These are phyloP conservation scores for Carex parvula DNA, from an alignment of 176 grass and related monocot genomes.

Conservation along the genomic window DNA sequence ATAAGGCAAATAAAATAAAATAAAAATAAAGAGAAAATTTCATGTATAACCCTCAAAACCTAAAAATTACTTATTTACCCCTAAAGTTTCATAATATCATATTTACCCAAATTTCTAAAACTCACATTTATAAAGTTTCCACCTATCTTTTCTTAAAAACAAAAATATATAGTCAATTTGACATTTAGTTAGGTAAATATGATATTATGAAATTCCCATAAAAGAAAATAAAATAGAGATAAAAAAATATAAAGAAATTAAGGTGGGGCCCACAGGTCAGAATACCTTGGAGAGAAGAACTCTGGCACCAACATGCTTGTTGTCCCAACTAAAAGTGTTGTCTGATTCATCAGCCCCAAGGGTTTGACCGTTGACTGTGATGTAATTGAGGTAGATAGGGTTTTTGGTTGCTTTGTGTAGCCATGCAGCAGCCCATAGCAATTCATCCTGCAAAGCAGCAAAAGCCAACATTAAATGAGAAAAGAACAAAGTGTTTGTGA, in stretches of 20 bases:
- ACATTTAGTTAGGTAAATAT: too few species aligned
- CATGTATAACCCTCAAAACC: too few species aligned
- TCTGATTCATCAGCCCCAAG: constrained; percentile 85
- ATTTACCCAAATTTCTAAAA: too few species aligned
- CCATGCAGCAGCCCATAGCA: constrained; percentile 90
- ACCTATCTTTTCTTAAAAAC: too few species aligned
- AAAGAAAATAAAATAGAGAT: too few species aligned
- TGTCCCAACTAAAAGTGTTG: constrained; percentile 97
- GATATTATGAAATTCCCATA: background rate
- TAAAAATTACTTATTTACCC: too few species aligned
- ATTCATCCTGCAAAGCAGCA: constrained; percentile 49
- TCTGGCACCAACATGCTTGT: constrained; percentile 89
- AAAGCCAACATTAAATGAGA: constrained; percentile 13
- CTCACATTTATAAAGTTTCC: too few species aligned
- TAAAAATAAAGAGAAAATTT: background rate
- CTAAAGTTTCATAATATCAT: too few species aligned
- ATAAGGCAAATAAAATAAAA: background rate
- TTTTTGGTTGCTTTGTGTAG: constrained; percentile 80
- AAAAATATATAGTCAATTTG: too few species aligned
- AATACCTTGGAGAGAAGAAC: constrained; percentile 71
- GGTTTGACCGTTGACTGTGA: constrained; percentile 69
- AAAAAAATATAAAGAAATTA: too few species aligned
- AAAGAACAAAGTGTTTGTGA: background rate
- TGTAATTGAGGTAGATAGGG: constrained; percentile 67
- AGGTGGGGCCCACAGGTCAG: background rate